These are phyloP conservation scores for Phellinidium pouzarii DNA, from an alignment of 1,284 basidiomycete genomes.

Conservation along the genomic window DNA sequence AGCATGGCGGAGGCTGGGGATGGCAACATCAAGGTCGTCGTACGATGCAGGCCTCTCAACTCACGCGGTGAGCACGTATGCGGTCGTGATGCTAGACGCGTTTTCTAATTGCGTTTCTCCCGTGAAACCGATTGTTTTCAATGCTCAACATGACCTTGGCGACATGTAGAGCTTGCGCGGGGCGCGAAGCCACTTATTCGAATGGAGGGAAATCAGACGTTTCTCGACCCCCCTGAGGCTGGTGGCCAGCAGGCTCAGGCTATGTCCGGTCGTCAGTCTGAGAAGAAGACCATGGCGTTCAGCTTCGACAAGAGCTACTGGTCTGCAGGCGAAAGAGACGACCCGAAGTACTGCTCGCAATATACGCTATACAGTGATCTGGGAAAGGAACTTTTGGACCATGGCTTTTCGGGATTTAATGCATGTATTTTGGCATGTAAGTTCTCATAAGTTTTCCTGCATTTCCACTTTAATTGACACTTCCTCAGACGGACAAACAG, in stretches of 20 bases:
- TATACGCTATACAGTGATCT: slow-evolving; percentile 93
- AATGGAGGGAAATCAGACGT: slow-evolving; percentile 89
- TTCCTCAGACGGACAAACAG: slow-evolving; percentile 74
- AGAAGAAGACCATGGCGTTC: slow-evolving; percentile 84
- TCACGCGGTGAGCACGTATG: slow-evolving; percentile 61
- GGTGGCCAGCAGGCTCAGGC: slow-evolving; percentile 53
- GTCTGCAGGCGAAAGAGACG: slow-evolving; percentile 85
- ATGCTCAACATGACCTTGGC: slow-evolving; percentile 12
- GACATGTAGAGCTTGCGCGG: slow-evolving; percentile 70
- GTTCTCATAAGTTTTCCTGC: slow-evolving; percentile 31
- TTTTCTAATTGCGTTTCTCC: slow-evolving; percentile 6
- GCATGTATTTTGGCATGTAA: slow-evolving; percentile 95
- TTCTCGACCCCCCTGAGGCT: slow-evolving; percentile 82
- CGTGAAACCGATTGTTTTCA: background rate
- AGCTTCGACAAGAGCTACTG: slow-evolving; percentile 96
- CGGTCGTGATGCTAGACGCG: background rate
- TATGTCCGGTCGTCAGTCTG: slow-evolving; percentile 68
- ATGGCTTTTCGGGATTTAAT: slow-evolving; percentile 95
- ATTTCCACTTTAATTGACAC: slow-evolving; percentile 6
- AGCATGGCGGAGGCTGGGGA: slow-evolving; percentile 59
- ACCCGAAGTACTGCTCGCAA: slow-evolving; percentile 85
- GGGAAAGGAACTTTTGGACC: slow-evolving; percentile 90
- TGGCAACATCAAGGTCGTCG: slow-evolving; percentile 95
- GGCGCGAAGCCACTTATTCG: slow-evolving; percentile 89
- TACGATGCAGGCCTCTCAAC: slow-evolving; percentile 94